Conservation (phyloP, 768 basidiomycete species). For the Termitomyces titanicus region DNA sequence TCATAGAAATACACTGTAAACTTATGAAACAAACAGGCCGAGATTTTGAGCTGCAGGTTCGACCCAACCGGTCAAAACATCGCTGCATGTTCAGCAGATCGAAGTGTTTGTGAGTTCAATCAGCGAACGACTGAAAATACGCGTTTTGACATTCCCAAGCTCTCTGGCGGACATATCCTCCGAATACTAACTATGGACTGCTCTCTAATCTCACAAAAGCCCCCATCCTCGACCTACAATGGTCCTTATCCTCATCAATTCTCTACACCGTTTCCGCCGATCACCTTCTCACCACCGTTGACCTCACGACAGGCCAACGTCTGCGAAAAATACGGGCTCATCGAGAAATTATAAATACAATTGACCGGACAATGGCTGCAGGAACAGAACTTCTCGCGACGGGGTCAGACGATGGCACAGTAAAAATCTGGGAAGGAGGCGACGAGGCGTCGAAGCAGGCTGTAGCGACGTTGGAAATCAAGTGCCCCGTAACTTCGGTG, state of each 20-base stretch:
- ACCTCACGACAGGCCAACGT: constrained; percentile 82
- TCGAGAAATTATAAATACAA: constrained; percentile 83
- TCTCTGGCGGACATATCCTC: constrained; percentile 87
- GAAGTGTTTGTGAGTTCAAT: constrained; percentile 74
- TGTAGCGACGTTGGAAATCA: constrained; percentile 78
- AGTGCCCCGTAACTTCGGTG: constrained; percentile 89
- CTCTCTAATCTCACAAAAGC: constrained; percentile 83
- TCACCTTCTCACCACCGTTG: constrained; percentile 71
- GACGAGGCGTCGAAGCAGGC: constrained; percentile 70
- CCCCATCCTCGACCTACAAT: constrained; percentile 89
- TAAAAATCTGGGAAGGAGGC: constrained; percentile 88
- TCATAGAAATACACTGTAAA: neutral
- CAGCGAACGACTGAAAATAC: neutral
- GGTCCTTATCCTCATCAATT: constrained; percentile 70
- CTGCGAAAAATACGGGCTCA: constrained; percentile 83
- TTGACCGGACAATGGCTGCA: constrained; percentile 83
- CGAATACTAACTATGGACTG: constrained; percentile 90
- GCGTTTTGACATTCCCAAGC: constrained; percentile 38
- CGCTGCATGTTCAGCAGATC: constrained; percentile 88
- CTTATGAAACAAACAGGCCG: constrained; percentile 45
- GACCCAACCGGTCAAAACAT: constrained; percentile 93
- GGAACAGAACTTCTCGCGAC: constrained; percentile 85
- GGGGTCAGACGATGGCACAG: constrained; percentile 89
- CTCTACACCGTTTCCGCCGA: constrained; percentile 91
- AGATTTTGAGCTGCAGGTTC: constrained; percentile 90